Evolutionary conservation across 176 grass and related monocot species (phyloP), one percentile per base, ranked within the genome.

Genomic region (Phragmites australis): DNA sequence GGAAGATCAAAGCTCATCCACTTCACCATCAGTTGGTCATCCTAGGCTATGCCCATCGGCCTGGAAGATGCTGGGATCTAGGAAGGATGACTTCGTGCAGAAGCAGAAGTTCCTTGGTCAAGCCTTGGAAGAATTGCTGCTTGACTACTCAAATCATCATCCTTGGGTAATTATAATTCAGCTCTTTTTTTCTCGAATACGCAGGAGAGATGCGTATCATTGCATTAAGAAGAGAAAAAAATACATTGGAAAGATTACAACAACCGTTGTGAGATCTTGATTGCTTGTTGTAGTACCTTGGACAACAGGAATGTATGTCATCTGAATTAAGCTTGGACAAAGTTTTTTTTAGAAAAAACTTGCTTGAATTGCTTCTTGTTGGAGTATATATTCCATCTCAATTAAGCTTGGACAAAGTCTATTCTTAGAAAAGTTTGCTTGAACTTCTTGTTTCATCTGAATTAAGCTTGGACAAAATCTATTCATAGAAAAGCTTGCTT

Each of bases 151-250:
- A 16, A 31, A 47, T 31, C 41, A 47, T 9, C 56, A 77, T 62
- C 74, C 55, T 21, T 62, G 74, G 74, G 74, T 77, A 62, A 62
- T 60, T 43, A 40, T 74, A 52, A 68, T 25, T n/a, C n/a, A n/a
- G n/a, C n/a, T n/a, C n/a, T n/a, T n/a, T n/a, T n/a, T n/a, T n/a
- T n/a, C n/a, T n/a, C n/a, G n/a, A n/a, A n/a, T n/a, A n/a, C n/a
- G n/a, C n/a, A n/a, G n/a, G n/a, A n/a, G n/a, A n/a, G n/a, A n/a
- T n/a, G n/a, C n/a, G n/a, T n/a, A n/a, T n/a, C n/a, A n/a, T n/a
- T n/a, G n/a, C n/a, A n/a, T n/a, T n/a, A n/a, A n/a, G n/a, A n/a
- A n/a, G n/a, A n/a, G n/a, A n/a, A n/a, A n/a, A n/a, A n/a, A n/a
- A n/a, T n/a, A n/a, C n/a, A n/a, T n/a, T n/a, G n/a, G n/a, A n/a